A percentile compares a stretch with the other conserved stretches of the same genome.
Evolutionary conservation across 148 eudicot species (phyloP).

Genomic region (Suaeda aralocaspica): DNA sequence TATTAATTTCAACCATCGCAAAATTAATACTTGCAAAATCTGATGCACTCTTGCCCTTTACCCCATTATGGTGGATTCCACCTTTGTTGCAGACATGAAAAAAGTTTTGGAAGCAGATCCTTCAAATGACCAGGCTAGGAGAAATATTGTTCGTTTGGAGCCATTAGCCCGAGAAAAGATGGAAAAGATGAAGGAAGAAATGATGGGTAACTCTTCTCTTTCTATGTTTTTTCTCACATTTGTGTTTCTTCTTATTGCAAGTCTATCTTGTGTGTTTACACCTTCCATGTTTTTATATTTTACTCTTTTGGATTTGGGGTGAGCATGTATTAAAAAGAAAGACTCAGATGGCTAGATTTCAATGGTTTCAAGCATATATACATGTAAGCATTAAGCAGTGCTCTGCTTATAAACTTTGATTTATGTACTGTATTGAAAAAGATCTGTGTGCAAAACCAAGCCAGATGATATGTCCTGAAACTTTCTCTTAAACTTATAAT

Average conservation of each 20-base stretch:
- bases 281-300: background rate
- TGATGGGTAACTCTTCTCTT: slow-evolving; percentile 57
- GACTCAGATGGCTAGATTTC: too few species aligned
- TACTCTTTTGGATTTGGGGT: too few species aligned
- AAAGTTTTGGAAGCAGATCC: slow-evolving; percentile 81
- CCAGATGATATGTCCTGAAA: background rate
- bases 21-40: too few species aligned
- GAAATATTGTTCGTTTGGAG: slow-evolving; percentile 72
- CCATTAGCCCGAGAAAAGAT: slow-evolving; percentile 84
- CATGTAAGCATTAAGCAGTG: too few species aligned
- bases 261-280: background rate
- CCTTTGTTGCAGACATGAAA: slow-evolving; percentile 50
- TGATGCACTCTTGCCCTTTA: background rate
- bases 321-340: too few species aligned
- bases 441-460: background rate
- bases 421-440: background rate
- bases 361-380: too few species aligned
- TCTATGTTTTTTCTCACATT: background rate
- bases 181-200: slow-evolving; percentile 95
- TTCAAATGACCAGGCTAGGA: slow-evolving; percentile 70
- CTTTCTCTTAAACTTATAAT: background rate
- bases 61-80: slow-evolving; percentile 1
- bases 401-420: too few species aligned
- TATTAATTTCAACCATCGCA: background rate
- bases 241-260: background rate